phyloP scores from a whole-genome alignment of 192 early-diverging fungal species.

The Cladochytrium replicatum region DNA sequence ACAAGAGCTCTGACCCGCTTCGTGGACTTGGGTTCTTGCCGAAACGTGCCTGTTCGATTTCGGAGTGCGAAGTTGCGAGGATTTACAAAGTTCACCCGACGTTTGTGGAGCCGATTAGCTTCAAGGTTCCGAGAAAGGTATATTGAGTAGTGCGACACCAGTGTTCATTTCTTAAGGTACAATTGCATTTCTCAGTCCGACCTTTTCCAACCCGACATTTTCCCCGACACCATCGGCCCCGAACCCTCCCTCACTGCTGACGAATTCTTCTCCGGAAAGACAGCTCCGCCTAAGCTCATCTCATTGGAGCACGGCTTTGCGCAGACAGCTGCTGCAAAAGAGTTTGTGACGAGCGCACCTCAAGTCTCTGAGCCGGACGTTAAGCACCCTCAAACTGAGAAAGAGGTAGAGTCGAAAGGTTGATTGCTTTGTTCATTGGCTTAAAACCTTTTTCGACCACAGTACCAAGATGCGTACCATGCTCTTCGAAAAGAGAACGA shows the following conservation, averaged over 20 bases:
- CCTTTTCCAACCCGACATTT: slow-evolving; percentile 92
- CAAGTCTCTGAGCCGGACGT: slow-evolving; percentile 3
- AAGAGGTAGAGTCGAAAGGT: slow-evolving; percentile 31
- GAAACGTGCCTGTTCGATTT: slow-evolving; percentile 79
- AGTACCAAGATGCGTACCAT: slow-evolving; percentile 72
- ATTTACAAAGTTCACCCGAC: slow-evolving; percentile 88
- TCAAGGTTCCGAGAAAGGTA: slow-evolving; percentile 92
- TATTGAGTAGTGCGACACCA: not conserved
- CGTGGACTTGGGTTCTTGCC: slow-evolving; percentile 90
- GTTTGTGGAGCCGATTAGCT: slow-evolving; percentile 89
- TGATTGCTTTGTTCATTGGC: slow-evolving; percentile 1
- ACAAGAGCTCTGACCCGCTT: slow-evolving; percentile 81
- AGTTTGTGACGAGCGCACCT: slow-evolving; percentile 66
- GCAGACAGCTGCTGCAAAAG: slow-evolving; percentile 51
- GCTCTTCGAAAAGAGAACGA: slow-evolving; percentile 70
- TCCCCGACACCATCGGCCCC: slow-evolving; percentile 74
- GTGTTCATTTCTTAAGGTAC: not conserved
- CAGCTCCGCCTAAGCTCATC: slow-evolving; percentile 68
- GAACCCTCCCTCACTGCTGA: slow-evolving; percentile 78
- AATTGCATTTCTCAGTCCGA: slow-evolving; percentile 58
- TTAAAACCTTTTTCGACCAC: slow-evolving; percentile 11
- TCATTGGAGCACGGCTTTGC: slow-evolving; percentile 59
- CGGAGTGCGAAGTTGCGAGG: slow-evolving; percentile 82
- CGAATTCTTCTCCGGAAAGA: slow-evolving; percentile 85
- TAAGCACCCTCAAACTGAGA: slow-evolving; percentile 37